Evolutionary conservation across 352 stramenopile species (phyloP).

Genomic region (Stramenopiles sp.): DNA sequence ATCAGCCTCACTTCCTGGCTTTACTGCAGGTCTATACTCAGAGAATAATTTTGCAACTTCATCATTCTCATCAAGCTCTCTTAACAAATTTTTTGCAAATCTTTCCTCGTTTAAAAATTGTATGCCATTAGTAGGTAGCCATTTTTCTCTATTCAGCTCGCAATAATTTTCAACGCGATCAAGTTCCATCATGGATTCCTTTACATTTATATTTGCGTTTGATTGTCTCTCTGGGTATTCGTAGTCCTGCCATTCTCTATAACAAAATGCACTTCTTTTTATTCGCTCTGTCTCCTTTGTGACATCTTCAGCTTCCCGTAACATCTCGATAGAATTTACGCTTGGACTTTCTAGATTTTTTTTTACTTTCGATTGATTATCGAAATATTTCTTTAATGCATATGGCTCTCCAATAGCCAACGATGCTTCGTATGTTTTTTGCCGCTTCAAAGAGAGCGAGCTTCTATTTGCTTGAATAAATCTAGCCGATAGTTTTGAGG

Average conservation of each 20-base stretch:
- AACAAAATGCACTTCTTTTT: too few species aligned
- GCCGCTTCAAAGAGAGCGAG: background rate
- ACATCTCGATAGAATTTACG: background rate
- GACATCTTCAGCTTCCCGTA: background rate
- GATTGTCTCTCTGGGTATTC: background rate
- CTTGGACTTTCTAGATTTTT: background rate
- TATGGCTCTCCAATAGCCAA: background rate
- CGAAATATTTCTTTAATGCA: background rate
- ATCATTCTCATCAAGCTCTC: background rate
- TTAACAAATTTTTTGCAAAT: background rate
- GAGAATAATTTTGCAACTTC: background rate
- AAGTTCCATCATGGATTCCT: background rate
- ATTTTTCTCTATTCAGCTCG: background rate
- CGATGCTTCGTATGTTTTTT: background rate
- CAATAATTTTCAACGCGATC: background rate
- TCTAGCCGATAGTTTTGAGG: background rate
- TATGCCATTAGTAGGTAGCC: background rate
- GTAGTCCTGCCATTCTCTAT: background rate
- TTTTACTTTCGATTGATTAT: background rate
- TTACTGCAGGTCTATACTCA: background rate
- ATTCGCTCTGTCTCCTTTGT: too few species aligned
- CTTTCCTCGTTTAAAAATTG: background rate
- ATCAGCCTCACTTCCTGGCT: background rate
- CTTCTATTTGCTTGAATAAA: background rate
- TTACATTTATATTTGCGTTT: background rate